Evolutionary conservation across 345 rosid species (phyloP), one percentile per base, ranked within the genome.

Genomic region (Arabis hirsuta): DNA sequence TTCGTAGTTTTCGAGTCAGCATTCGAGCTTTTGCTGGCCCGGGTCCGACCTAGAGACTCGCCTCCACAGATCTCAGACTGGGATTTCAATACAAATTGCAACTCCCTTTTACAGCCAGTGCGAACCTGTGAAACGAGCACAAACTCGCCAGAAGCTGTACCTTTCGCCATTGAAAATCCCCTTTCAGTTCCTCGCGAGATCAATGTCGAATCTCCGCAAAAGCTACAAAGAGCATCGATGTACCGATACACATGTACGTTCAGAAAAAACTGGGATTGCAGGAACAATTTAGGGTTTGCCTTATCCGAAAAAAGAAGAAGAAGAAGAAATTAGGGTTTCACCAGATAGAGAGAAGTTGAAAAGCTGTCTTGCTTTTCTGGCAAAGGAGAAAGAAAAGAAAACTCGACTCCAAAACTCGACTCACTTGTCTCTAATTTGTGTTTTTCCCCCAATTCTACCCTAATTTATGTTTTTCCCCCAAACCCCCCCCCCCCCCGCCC

Each of bases 11-110:
- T 62, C 0, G 51, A 55, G 42, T 22, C 62, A 0, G 63, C 77
- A 48, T 26, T 63, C 67, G 43, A 68, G 5, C 19, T 72, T 70
- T 62, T 80, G 61, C 83, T 79, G 29, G 88, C 78, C 22, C 97
- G 83, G 4, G 97, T 94, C 59, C 96, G 88, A 7, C 97, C 97
- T 63, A 91, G 24, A 5, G 83, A 78, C 77, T 69, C 71, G 9
- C 79, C 74, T 2, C 93, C 96, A 43, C 81, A 81, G 82, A 93
- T 87, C 91, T 94, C 97, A 11, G 91, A 77, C 66, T 82, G 97
- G 11, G 82, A 84, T 88, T 79, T 85, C 86, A 86, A 73, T 8
- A 91, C 95, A 57, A 91, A 94, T 76, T 85, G 92, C 34, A 91
- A 81, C 76, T 94, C 98, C 6, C 98, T 88, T 84, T 94, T 94